Conservation (phyloP, 2,329 filamentous ascomycete species). For the Pseudocercospora macadamiae region DNA sequence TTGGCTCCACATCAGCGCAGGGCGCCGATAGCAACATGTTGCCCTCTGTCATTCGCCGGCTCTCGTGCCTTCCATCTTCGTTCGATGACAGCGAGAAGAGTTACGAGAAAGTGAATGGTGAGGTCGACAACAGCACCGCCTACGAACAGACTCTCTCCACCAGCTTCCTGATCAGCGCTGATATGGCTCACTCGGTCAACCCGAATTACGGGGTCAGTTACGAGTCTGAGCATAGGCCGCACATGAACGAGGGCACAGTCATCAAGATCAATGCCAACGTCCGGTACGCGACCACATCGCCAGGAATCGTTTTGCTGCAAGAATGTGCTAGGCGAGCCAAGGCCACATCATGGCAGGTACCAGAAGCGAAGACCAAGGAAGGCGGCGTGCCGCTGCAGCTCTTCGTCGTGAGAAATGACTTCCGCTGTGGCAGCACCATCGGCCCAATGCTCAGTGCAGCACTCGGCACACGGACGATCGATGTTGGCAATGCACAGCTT, state of each 20-base stretch:
- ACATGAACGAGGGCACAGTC: slow-evolving; percentile 95
- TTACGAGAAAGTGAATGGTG: slow-evolving; percentile 62
- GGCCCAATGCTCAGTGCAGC: slow-evolving; percentile 93
- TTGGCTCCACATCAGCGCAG: slow-evolving; percentile 89
- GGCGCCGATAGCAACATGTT: slow-evolving; percentile 92
- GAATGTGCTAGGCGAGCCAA: slow-evolving; percentile 72
- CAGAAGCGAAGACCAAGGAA: slow-evolving; percentile 48
- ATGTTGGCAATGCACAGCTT: slow-evolving; percentile 90
- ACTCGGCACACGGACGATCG: slow-evolving; percentile 83
- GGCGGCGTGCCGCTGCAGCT: slow-evolving; percentile 85
- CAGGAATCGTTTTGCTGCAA: slow-evolving; percentile 89
- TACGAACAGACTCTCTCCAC: slow-evolving; percentile 91
- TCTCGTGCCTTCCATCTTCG: slow-evolving; percentile 74
- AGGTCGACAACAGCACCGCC: slow-evolving; percentile 71
- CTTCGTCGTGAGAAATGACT: slow-evolving; percentile 96
- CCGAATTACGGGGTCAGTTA: slow-evolving; percentile 94
- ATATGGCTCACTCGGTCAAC: slow-evolving; percentile 96
- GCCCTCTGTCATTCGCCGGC: slow-evolving; percentile 80
- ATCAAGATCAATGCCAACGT: slow-evolving; percentile 99
- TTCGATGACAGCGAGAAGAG: slow-evolving; percentile 62
- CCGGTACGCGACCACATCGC: slow-evolving; percentile 93
- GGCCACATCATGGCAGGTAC: slow-evolving; percentile 36
- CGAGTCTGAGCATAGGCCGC: slow-evolving; percentile 84
- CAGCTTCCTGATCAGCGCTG: slow-evolving; percentile 92
- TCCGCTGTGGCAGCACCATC: slow-evolving; percentile 91